Conservation (phyloP, 169 alveolate genomes). For the Cryptosporidium andersoni region DNA sequence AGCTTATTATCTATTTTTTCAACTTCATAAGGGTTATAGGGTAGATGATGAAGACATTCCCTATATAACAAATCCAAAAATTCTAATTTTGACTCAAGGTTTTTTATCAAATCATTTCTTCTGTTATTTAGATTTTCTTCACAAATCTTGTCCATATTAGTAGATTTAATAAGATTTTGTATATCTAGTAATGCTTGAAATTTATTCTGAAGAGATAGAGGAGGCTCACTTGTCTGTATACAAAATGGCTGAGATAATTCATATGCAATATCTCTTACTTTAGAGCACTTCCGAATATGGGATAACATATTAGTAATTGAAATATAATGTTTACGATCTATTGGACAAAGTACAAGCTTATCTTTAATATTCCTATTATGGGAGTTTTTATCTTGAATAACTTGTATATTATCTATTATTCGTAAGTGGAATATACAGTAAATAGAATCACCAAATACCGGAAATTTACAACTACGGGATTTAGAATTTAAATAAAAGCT, state of each 20-base stretch:
- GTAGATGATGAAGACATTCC: conserved; percentile 7
- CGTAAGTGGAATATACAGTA: conserved; percentile 36
- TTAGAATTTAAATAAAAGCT: conserved; percentile 38
- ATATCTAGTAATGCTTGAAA: neutral
- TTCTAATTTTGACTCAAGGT: conserved; percentile 17
- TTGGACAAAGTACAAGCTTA: conserved; percentile 24
- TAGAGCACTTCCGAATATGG: conserved; percentile 56
- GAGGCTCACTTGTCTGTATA: conserved; percentile 11
- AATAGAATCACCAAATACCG: neutral
- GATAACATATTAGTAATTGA: conserved; percentile 36
- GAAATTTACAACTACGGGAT: conserved; percentile 39
- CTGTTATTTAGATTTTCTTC: neutral
- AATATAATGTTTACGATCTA: conserved; percentile 40
- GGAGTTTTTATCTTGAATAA: neutral
- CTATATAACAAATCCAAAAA: conserved; percentile 15
- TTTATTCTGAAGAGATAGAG: neutral
- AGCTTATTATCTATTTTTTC: neutral
- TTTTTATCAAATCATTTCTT: neutral
- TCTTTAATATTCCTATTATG: neutral
- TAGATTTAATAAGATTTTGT: neutral
- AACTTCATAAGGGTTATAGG: conserved; percentile 28
- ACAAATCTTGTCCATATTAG: neutral
- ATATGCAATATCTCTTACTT: conserved; percentile 68
- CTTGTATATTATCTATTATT: neutral
- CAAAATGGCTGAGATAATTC: conserved; percentile 61